Evolutionary conservation across 352 stramenopile genomes (phyloP).

Genomic region (Phytopythium aichiense): DNA sequence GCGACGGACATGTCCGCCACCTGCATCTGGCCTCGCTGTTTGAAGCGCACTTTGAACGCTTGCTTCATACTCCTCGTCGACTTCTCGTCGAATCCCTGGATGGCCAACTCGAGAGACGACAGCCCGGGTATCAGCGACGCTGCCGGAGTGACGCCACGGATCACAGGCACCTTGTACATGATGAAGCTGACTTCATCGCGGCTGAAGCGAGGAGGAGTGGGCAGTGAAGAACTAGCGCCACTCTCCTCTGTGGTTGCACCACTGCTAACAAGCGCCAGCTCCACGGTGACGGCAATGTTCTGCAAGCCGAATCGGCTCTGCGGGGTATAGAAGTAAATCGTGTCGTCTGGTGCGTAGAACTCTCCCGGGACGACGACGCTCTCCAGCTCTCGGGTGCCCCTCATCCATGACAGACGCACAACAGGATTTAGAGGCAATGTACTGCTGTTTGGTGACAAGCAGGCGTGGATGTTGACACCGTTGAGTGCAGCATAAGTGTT

Average conservation of each 20-base stretch:
- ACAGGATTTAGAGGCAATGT: slow-evolving; percentile 16
- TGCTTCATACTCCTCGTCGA: slow-evolving; percentile 29
- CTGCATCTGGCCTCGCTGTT: slow-evolving; percentile 71
- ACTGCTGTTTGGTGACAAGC: slow-evolving; percentile 23
- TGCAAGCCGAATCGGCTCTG: slow-evolving; percentile 73
- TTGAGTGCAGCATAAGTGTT: slow-evolving; percentile 67
- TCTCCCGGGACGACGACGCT: slow-evolving; percentile 48
- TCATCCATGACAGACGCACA: slow-evolving; percentile 56
- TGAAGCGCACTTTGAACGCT: slow-evolving; percentile 56
- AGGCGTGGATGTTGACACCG: slow-evolving; percentile 57
- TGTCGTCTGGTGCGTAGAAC: slow-evolving; percentile 55
- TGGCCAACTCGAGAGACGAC: slow-evolving; percentile 42
- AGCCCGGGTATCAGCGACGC: slow-evolving; percentile 39
- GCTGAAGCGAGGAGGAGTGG: slow-evolving; percentile 32
- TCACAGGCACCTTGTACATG: slow-evolving; percentile 55
- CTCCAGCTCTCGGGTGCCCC: slow-evolving; percentile 54
- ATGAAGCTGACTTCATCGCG: slow-evolving; percentile 67
- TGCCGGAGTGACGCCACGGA: slow-evolving; percentile 47
- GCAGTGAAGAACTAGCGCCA: neutral
- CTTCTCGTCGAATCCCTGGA: slow-evolving; percentile 66
- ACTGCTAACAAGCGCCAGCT: slow-evolving; percentile 30
- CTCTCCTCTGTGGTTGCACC: neutral
- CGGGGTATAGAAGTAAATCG: slow-evolving; percentile 71
- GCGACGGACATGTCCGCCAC: slow-evolving; percentile 41
- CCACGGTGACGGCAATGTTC: slow-evolving; percentile 56